A percentile compares a stretch with the other conserved stretches of the same genome.
These are phyloP conservation scores for Tolypocladium capitatum DNA, from an alignment of 2,329 filamentous ascomycete genomes.

Conservation along the genomic window DNA sequence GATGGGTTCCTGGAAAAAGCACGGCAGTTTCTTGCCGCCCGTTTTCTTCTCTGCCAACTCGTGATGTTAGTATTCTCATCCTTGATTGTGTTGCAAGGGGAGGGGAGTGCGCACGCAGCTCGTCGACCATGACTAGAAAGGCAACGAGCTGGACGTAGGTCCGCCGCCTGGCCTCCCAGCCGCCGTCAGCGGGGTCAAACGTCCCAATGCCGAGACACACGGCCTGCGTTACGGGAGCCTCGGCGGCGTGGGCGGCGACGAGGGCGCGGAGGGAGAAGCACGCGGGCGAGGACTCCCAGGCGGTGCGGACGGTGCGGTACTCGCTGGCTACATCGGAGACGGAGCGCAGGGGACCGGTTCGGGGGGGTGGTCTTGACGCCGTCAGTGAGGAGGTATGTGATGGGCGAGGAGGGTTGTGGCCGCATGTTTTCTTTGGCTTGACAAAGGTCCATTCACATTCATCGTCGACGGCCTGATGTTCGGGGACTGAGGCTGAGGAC, in stretches of 20 bases:
- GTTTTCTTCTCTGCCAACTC: constrained; percentile 7
- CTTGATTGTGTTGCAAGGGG: not conserved
- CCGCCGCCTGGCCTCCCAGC: constrained; percentile 29
- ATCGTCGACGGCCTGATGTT: not conserved
- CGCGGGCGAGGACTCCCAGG: constrained; percentile 14
- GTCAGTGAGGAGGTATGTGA: constrained; percentile 1
- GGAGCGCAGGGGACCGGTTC: constrained; percentile 5
- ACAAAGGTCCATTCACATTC: not conserved
- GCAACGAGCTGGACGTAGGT: constrained; percentile 40
- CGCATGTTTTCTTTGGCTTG: not conserved
- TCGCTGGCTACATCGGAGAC: constrained; percentile 16
- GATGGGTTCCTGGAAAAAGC: constrained; percentile 40
- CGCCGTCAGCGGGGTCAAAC: constrained; percentile 36
- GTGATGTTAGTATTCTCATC: not conserved
- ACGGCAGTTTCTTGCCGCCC: constrained; percentile 20
- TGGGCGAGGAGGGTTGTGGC: constrained; percentile 2
- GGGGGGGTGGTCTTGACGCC: not conserved
- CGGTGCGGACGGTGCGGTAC: constrained; percentile 12
- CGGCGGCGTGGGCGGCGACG: constrained; percentile 13
- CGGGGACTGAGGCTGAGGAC: not conserved
- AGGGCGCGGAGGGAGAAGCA: constrained; percentile 20
- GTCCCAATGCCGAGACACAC: constrained; percentile 43
- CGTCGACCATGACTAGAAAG: constrained; percentile 33
- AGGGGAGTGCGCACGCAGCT: constrained; percentile 22
- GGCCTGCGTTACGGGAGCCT: constrained; percentile 23